Evolutionary conservation across 768 basidiomycete genomes (phyloP), one percentile per base, ranked within the genome.

Genomic region (Leccinum obscurum): DNA sequence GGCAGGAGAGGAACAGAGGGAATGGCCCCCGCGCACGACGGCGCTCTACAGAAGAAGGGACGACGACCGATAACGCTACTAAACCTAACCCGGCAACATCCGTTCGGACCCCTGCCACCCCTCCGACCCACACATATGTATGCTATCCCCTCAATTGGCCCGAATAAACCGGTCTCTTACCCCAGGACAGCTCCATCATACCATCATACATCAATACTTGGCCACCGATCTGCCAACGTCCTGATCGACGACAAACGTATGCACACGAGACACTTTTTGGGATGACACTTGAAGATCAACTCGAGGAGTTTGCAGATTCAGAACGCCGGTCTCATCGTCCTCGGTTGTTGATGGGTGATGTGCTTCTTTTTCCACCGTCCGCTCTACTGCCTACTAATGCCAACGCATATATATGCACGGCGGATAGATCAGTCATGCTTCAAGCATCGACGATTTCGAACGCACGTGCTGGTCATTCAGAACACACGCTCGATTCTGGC

Each of bases 401-500:
- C 20, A 20, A 20, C 11, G 44, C 41, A 44, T 46, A 20, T 44
- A 20, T 20, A 20, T 46, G n/a, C 20, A 20, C 20, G 44, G 20
- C 20, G 44, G 20, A 46, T 46, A 13, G 20, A 46, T 2, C 20
- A 6, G 20, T 46, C 20, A 13, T 46, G 44, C 3, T 44, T 44
- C n/a, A 14, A 35, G 34, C 34, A 44, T 44, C 41, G 41, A 44
- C 44, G 44, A 22, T 46, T 46, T 46, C 6, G 9, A 1, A 44
- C n/a, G 9, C 41, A n/a, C n/a, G 41, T 44, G 41, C 10, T 44
- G 41, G 41, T 44, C 22, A 62, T 66, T n/a, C 54, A 58, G 26
- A 63, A 74, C 0, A 54, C 58, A 1, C 46, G 48, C 1, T 57
- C 60, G 2, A 41, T 54, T 1, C 63, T 2, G 77, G 78, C 3